A percentile compares a stretch with the other conserved stretches of the same genome.
These are phyloP conservation scores for Eucalyptus cladocalyx DNA, from an alignment of 345 rosid species.

Conservation along the genomic window DNA sequence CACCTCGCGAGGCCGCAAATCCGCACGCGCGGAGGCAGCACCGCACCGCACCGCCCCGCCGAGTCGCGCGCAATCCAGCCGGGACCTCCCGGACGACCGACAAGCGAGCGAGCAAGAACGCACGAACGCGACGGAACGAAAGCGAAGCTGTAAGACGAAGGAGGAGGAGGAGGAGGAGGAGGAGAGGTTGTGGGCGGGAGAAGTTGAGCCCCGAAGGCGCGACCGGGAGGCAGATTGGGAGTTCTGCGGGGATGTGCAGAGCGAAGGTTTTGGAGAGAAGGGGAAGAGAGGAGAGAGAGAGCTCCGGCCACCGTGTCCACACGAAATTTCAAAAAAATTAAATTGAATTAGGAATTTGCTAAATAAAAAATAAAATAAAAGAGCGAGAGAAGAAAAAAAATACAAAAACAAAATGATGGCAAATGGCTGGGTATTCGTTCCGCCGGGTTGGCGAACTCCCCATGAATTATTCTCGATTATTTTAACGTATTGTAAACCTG, in stretches of 20 bases:
- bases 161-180: neutral
- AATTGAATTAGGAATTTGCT: neutral
- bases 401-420: neutral
- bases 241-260: neutral
- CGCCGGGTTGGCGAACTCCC: neutral
- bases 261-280: neutral
- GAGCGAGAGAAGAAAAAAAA: neutral
- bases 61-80: no score
- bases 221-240: neutral
- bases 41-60: neutral
- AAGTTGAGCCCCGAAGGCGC: neutral
- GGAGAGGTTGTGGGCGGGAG: neutral
- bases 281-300: neutral
- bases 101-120: neutral
- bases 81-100: neutral
- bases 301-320: conserved; percentile 3
- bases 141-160: neutral
- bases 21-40: neutral
- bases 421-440: neutral
- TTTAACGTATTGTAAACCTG: neutral
- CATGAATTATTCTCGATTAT: neutral
- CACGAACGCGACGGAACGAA: neutral
- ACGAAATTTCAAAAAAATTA: neutral
- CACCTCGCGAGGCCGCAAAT: neutral
- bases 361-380: neutral